A percentile compares a stretch with the other conserved stretches of the same genome.
These are phyloP conservation scores for Coniochaeta sp. DNA, from an alignment of 2,329 filamentous ascomycete species.

Conservation along the genomic window DNA sequence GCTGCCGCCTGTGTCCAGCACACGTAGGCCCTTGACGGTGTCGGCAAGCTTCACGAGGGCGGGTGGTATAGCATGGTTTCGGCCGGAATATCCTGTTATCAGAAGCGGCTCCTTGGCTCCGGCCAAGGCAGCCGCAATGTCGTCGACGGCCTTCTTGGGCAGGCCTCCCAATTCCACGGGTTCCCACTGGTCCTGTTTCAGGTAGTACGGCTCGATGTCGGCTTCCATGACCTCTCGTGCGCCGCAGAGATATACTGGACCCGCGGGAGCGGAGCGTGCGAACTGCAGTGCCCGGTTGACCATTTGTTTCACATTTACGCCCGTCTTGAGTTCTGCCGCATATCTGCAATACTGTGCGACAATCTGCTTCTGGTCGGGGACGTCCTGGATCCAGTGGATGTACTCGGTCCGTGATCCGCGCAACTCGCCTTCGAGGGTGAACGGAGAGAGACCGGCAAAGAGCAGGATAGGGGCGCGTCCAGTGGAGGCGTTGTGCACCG, in stretches of 20 bases:
- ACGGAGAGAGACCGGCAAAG: constrained; percentile 35
- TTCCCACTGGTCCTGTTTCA: constrained; percentile 65
- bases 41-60: constrained; percentile 62
- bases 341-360: constrained; percentile 82
- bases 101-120: constrained; percentile 60
- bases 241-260: constrained; percentile 72
- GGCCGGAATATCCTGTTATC: constrained; percentile 63
- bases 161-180: constrained; percentile 60
- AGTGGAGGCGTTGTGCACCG: constrained; percentile 63
- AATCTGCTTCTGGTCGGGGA: constrained; percentile 39
- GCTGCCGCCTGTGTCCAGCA: constrained; percentile 69
- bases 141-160: constrained; percentile 41
- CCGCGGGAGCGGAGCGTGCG: constrained; percentile 67
- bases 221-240: constrained; percentile 81
- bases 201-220: constrained; percentile 64
- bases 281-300: constrained; percentile 81
- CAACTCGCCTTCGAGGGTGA: constrained; percentile 34
- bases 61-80: constrained; percentile 55
- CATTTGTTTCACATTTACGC: constrained; percentile 81
- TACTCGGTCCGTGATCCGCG: constrained; percentile 31
- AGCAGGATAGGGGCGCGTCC: constrained; percentile 57
- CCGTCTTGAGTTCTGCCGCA: constrained; percentile 73
- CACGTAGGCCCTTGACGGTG: constrained; percentile 59
- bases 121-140: constrained; percentile 56
- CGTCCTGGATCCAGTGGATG: constrained; percentile 36